Conservation (phyloP, 305 asterid species). For the Petunia hybrid region DNA sequence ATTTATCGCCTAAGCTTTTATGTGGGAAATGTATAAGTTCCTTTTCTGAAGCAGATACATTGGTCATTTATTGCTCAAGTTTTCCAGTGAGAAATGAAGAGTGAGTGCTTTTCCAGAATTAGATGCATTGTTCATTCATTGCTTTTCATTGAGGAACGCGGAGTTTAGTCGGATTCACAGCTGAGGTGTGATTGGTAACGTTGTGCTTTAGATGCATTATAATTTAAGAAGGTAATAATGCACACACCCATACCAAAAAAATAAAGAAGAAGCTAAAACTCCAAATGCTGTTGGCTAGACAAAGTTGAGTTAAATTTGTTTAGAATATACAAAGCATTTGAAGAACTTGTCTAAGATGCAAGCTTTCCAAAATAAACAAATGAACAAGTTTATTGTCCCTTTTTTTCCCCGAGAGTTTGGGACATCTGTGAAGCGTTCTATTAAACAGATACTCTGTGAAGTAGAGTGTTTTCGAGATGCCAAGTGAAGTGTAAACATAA, state of each 20-base stretch:
- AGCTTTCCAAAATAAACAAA: neutral
- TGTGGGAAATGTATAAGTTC: neutral
- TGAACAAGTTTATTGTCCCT: neutral
- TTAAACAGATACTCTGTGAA: constrained; percentile 2
- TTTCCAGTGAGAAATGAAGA: neutral
- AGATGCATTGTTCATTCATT: constrained; percentile 18
- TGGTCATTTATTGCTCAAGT: neutral
- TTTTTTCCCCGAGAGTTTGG: too few relatives aligned
- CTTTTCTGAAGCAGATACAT: neutral
- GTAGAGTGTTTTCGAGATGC: constrained; percentile 13
- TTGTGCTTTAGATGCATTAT: constrained; percentile 11
- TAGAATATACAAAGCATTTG: neutral
- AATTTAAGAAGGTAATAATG: constrained; percentile 9
- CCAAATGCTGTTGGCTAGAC: constrained; percentile 2
- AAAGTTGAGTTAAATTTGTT: neutral
- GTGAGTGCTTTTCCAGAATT: constrained; percentile 11
- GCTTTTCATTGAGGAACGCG: neutral
- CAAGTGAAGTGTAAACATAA: constrained; percentile 17
- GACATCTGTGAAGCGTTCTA: constrained; percentile 13
- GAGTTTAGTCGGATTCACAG: too few relatives aligned
- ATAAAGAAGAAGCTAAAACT: too few relatives aligned
- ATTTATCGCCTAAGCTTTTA: neutral
- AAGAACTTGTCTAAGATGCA: constrained; percentile 19
- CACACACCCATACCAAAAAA: neutral
- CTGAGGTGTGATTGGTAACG: neutral